Conservation (phyloP, 1,284 basidiomycete species). For the Caloboletus inedulis region DNA sequence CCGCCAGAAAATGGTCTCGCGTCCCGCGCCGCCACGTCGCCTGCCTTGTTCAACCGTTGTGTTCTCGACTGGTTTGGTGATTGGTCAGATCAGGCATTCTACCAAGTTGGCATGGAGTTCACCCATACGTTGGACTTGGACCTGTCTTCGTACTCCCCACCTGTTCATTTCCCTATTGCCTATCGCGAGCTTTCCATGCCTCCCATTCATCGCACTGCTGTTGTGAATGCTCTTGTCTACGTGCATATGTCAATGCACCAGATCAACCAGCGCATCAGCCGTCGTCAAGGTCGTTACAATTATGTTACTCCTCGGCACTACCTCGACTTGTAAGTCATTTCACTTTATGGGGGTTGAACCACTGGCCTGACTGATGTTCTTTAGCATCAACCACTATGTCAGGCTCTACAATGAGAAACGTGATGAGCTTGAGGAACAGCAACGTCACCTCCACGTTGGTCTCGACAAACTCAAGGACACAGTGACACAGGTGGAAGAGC, state of each 20-base stretch:
- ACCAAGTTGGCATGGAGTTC: constrained; percentile 95
- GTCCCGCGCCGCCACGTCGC: constrained; percentile 94
- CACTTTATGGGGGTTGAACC: constrained; percentile 2
- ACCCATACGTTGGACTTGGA: constrained; percentile 91
- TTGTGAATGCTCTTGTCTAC: constrained; percentile 91
- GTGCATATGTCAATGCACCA: constrained; percentile 90
- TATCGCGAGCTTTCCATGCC: constrained; percentile 82
- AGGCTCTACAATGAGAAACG: constrained; percentile 96
- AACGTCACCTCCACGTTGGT: constrained; percentile 97
- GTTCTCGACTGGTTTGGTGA: constrained; percentile 98
- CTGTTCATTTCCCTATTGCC: constrained; percentile 80
- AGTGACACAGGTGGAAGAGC: constrained; percentile 93
- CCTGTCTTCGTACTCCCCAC: constrained; percentile 73
- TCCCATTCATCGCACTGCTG: constrained; percentile 80
- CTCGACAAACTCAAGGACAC: constrained; percentile 97
- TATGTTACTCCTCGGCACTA: constrained; percentile 99
- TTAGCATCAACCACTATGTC: constrained; percentile 95
- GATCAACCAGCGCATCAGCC: constrained; percentile 86
- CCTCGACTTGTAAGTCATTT: constrained; percentile 87
- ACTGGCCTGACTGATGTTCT: constrained; percentile 13
- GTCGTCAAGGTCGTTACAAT: constrained; percentile 90
- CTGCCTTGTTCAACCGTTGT: constrained; percentile 97
- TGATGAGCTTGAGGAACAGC: constrained; percentile 98
- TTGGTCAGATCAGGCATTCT: constrained; percentile 97
- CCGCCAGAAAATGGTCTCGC: constrained; percentile 95